A percentile compares a stretch with the other conserved stretches of the same genome.
These are phyloP conservation scores for Jackrogersella minutella DNA, from an alignment of 495 filamentous ascomycete species.

Conservation along the genomic window DNA sequence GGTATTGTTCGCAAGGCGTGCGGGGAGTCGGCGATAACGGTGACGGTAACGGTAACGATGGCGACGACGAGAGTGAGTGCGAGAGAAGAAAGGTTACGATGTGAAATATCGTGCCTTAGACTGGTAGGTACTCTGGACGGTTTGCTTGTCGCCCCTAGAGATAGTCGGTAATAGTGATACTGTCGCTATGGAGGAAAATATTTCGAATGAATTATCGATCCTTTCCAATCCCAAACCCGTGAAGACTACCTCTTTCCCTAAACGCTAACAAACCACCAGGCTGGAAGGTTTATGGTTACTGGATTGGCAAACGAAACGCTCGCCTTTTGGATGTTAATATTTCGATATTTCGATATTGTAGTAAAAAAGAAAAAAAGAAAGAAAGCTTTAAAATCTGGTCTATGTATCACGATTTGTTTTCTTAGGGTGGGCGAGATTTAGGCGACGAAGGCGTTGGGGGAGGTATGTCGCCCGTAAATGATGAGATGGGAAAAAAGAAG, in stretches of 20 bases:
- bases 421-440: slow-evolving; percentile 12
- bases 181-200: slow-evolving; percentile 17
- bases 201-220: neutral
- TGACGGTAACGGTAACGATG: neutral
- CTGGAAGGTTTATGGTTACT: slow-evolving; percentile 6
- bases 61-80: neutral
- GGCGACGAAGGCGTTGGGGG: neutral
- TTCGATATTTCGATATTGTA: slow-evolving; percentile 22
- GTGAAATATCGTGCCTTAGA: slow-evolving; percentile 6
- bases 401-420: slow-evolving; percentile 13
- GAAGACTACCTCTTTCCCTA: slow-evolving; percentile 6
- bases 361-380: neutral
- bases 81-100: neutral
- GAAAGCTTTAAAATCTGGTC: neutral
- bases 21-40: neutral
- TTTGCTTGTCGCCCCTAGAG: neutral
- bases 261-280: slow-evolving; percentile 12
- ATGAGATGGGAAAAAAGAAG: slow-evolving; percentile 1
- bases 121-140: neutral
- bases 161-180: slow-evolving; percentile 13
- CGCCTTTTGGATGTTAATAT: too few species aligned
- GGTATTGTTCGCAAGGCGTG: neutral
- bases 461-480: slow-evolving; percentile 1
- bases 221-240: neutral
- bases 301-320: slow-evolving; percentile 14